Conservation (phyloP, 2,329 filamentous ascomycete genomes). For the Penicillium sp. region DNA sequence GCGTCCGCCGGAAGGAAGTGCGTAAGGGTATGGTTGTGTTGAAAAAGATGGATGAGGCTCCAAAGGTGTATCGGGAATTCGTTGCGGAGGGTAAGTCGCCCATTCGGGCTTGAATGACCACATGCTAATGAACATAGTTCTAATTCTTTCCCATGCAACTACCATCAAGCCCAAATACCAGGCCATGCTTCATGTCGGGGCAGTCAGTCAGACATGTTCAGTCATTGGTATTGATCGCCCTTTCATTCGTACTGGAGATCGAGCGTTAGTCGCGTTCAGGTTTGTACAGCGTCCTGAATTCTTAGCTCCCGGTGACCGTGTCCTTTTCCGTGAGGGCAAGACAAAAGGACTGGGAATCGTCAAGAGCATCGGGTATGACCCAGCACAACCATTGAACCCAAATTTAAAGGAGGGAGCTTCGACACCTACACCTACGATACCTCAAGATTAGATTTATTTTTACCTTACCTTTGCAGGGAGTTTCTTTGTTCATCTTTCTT, state of each 20-base stretch:
- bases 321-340: conserved; percentile 89
- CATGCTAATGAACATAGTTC: conserved; percentile 52
- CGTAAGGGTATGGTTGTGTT: conserved; percentile 97
- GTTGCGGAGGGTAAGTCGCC: conserved; percentile 64
- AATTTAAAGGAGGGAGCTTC: conserved; percentile 28
- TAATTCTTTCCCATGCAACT: conserved; percentile 92
- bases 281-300: conserved; percentile 96
- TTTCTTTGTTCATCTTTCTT: not conserved
- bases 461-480: not conserved
- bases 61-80: conserved; percentile 73
- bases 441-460: not conserved
- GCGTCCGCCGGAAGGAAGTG: conserved; percentile 84
- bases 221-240: conserved; percentile 98
- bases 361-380: conserved; percentile 84
- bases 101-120: not conserved
- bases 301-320: conserved; percentile 77
- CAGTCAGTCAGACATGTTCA: conserved; percentile 90
- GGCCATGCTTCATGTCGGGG: conserved; percentile 95
- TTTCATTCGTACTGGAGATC: conserved; percentile 89
- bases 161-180: conserved; percentile 97
- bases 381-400: conserved; percentile 50
- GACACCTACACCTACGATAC: not conserved
- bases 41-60: conserved; percentile 72
- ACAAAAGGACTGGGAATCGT: conserved; percentile 96
- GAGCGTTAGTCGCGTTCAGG: conserved; percentile 89